Conservation (phyloP, 352 stramenopile species). For the Pythium biforme region DNA sequence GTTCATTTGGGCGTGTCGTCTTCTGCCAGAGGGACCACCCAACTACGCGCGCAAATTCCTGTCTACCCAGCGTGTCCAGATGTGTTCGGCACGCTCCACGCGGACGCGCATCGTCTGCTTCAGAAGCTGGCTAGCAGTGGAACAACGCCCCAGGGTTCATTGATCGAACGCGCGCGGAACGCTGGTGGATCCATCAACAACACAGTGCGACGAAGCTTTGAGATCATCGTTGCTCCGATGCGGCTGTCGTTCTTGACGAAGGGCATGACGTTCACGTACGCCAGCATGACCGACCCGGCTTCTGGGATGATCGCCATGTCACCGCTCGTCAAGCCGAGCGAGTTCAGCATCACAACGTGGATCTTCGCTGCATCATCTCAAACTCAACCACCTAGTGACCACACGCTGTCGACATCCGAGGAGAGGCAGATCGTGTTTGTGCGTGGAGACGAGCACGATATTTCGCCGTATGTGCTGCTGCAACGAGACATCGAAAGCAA, state of each 20-base stretch:
- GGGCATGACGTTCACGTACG: conserved; percentile 60
- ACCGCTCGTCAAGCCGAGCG: conserved; percentile 56
- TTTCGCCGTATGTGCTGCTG: conserved; percentile 62
- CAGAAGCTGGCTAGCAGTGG: not conserved
- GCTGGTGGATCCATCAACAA: conserved; percentile 10
- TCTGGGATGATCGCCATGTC: conserved; percentile 39
- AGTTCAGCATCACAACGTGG: conserved; percentile 90
- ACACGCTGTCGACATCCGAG: not conserved
- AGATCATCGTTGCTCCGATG: conserved; percentile 62
- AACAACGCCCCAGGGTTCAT: not conserved
- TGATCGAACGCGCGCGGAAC: not conserved
- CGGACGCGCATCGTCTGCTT: not conserved
- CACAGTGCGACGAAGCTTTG: conserved; percentile 49
- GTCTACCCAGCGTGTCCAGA: conserved; percentile 6
- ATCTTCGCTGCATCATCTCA: conserved; percentile 40
- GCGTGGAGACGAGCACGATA: conserved; percentile 59
- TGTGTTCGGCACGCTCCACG: conserved; percentile 5
- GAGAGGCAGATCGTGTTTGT: conserved; percentile 68
- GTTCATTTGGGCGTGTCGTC: conserved; percentile 10
- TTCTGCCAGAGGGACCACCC: no score
- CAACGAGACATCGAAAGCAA: conserved; percentile 38
- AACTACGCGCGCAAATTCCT: not conserved
- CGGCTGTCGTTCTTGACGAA: conserved; percentile 58
- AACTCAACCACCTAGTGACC: not conserved
- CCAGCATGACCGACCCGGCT: conserved; percentile 39